phyloP scores from a whole-genome alignment of 345 rosid species.

The Euphorbia peplus region DNA sequence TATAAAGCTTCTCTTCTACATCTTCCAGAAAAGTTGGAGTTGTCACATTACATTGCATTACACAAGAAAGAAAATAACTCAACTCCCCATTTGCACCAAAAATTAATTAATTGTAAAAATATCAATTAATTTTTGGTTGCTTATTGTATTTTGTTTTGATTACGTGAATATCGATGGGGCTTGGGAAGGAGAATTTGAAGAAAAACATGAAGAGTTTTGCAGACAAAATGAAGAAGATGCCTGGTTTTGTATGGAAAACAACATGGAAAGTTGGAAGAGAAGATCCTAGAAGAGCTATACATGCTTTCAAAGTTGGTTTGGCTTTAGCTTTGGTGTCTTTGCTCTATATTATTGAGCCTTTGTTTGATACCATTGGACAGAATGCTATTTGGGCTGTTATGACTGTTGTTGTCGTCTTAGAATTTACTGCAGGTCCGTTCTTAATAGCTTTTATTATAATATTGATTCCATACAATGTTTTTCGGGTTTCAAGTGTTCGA shows the following conservation, averaged over 20 bases:
- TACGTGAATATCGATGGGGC: constrained; percentile 16
- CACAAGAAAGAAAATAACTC: neutral
- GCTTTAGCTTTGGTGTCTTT: constrained; percentile 67
- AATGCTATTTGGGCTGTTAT: constrained; percentile 78
- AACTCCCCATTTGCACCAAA: constrained; percentile 16
- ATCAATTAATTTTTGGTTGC: neutral
- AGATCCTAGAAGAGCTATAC: constrained; percentile 68
- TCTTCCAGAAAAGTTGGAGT: constrained; percentile 16
- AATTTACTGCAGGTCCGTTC: constrained; percentile 61
- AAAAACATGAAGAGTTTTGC: constrained; percentile 19
- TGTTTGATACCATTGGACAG: constrained; percentile 55
- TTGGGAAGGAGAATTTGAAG: constrained; percentile 22
- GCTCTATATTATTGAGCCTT: constrained; percentile 57
- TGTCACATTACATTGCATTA: constrained; percentile 2
- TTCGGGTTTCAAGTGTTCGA: no score
- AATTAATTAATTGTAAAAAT: neutral
- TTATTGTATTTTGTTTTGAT: neutral
- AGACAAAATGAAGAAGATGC: constrained; percentile 39
- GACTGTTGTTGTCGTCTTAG: constrained; percentile 86
- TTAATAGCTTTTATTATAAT: no score
- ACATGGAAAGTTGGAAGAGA: constrained; percentile 56
- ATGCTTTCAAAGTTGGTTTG: constrained; percentile 76
- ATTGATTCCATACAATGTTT: no score
- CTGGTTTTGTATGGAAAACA: constrained; percentile 21
- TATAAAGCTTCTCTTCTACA: constrained; percentile 17